Conservation (phyloP, 106 monocot species). For the Allium sativum region DNA sequence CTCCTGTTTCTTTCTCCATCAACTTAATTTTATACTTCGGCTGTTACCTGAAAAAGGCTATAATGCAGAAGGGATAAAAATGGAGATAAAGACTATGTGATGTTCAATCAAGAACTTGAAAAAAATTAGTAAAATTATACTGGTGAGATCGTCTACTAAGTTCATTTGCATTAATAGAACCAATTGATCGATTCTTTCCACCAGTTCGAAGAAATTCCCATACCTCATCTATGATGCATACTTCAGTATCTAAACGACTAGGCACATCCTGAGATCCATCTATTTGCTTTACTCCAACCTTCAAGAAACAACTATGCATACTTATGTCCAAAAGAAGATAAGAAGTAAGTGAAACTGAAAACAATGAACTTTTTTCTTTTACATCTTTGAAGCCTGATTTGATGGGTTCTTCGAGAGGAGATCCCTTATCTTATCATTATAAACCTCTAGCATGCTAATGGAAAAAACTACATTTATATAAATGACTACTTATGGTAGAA, state of each 20-base stretch:
- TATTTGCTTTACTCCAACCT: constrained; percentile 85
- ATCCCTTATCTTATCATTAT: constrained; percentile 89
- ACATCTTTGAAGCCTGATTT: constrained; percentile 45
- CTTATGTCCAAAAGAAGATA: too few relatives aligned
- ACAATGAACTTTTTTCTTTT: too few relatives aligned
- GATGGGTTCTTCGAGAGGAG: constrained; percentile 42
- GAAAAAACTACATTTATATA: constrained; percentile 44
- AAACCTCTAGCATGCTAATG: constrained; percentile 88
- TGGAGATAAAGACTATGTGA: too few relatives aligned
- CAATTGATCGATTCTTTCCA: constrained; percentile 63
- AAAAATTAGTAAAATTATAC: too few relatives aligned
- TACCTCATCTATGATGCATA: constrained; percentile 42
- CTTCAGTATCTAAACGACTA: constrained; percentile 55
- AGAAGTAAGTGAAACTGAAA: too few relatives aligned
- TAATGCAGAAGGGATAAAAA: too few relatives aligned
- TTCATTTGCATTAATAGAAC: constrained; percentile 86
- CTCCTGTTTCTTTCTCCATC: constrained; percentile 47
- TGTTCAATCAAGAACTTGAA: too few relatives aligned
- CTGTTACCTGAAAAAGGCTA: too few relatives aligned
- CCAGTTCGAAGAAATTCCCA: constrained; percentile 77
- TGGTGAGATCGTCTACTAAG: constrained; percentile 96
- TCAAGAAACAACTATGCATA: too few relatives aligned
- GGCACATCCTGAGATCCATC: constrained; percentile 86
- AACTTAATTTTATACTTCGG: constrained; percentile 53
- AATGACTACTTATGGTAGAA: constrained; percentile 26